A percentile compares a stretch with the other conserved stretches of the same genome.
Evolutionary conservation across 2,329 filamentous ascomycete genomes (phyloP).

Genomic region (Alternaria sp.): DNA sequence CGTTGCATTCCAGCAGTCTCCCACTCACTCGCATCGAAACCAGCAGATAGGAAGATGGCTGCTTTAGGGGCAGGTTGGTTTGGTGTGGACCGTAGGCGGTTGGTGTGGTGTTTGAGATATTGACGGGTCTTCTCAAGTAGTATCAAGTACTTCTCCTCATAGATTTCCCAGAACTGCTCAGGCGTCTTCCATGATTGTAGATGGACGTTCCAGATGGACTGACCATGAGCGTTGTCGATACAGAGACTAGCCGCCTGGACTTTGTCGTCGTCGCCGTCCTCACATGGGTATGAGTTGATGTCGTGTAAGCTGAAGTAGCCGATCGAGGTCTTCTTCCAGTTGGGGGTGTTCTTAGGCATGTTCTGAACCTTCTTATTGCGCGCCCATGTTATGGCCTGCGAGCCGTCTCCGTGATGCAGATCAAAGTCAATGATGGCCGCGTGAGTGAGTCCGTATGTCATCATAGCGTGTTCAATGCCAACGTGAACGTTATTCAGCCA

Average conservation of each 20-base stretch:
- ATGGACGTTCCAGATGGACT: conserved; percentile 96
- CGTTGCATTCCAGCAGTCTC: conserved; percentile 93
- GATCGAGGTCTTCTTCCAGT: conserved; percentile 83
- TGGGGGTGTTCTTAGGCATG: conserved; percentile 71
- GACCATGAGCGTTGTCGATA: conserved; percentile 90
- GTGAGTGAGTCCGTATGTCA: conserved; percentile 86
- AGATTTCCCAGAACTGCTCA: conserved; percentile 87
- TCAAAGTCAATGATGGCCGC: conserved; percentile 69
- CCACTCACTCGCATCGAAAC: conserved; percentile 96
- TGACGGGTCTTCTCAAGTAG: conserved; percentile 80
- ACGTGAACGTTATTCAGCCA: conserved; percentile 99
- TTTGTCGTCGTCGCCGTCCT: conserved; percentile 90
- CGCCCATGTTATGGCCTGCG: conserved; percentile 89
- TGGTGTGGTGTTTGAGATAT: conserved; percentile 77
- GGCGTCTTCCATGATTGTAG: conserved; percentile 84
- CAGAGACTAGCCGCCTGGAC: conserved; percentile 93
- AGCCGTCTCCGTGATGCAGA: conserved; percentile 65
- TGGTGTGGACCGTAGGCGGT: conserved; percentile 63
- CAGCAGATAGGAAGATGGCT: conserved; percentile 92
- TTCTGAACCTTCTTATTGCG: conserved; percentile 75
- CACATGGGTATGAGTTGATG: conserved; percentile 98
- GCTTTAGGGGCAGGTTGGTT: conserved; percentile 72
- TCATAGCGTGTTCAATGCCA: conserved; percentile 87
- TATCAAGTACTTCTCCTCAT: conserved; percentile 76
- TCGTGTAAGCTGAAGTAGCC: conserved; percentile 98